These are phyloP conservation scores for Heliosperma pusillum DNA, from an alignment of 148 eudicot species.

Conservation along the genomic window DNA sequence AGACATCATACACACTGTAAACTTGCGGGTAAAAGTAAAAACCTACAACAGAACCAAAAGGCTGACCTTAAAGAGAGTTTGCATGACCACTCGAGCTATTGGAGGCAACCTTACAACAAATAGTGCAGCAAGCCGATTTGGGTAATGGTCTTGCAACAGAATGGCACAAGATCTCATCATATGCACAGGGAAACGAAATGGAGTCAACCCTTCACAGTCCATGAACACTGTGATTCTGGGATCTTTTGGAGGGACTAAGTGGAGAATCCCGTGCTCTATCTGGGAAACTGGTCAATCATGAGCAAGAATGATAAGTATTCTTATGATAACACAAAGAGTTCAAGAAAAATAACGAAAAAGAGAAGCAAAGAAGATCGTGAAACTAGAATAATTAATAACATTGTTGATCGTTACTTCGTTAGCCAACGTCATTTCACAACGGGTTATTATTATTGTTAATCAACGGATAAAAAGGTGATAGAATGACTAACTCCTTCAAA, in stretches of 20 bases:
- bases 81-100: conserved; percentile 47
- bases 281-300: conserved; percentile 49
- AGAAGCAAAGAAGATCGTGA: background rate
- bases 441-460: background rate
- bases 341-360: background rate
- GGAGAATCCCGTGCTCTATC: conserved; percentile 58
- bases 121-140: conserved; percentile 62
- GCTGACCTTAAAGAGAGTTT: conserved; percentile 54
- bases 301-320: conserved; percentile 16
- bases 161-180: conserved; percentile 67
- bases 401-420: background rate
- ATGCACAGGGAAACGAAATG: conserved; percentile 59
- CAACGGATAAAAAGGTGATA: background rate
- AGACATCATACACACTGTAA: background rate
- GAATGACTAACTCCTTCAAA: background rate
- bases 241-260: conserved; percentile 40
- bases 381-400: background rate
- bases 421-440: background rate
- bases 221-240: conserved; percentile 59
- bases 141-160: conserved; percentile 71
- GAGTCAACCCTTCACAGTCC: conserved; percentile 70
- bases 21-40: background rate
- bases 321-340: background rate
- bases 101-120: conserved; percentile 49
- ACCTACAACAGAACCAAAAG: conserved; percentile 3